Base-by-base conservation (phyloP, 164 flowering plant species). In the Nymphaea colorata region DNA sequence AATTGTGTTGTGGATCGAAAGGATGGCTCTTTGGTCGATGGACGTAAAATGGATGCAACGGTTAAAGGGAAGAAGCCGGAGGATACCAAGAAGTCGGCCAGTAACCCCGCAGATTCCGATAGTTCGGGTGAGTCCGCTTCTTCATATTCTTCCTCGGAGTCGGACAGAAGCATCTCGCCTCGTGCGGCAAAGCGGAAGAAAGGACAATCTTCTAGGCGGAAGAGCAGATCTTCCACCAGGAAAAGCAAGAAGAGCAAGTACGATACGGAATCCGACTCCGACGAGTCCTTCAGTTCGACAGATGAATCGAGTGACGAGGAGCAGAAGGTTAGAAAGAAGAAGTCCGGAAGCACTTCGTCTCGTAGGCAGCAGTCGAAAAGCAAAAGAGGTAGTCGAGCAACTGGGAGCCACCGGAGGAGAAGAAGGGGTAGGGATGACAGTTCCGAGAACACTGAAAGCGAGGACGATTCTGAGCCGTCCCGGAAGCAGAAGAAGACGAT, bases 91-190 rank as follows among this genome's bases (percentile, higher is more conserved):
- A 51, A 51, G 14, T 51, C 57, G 3, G 57, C 12, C 57, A 8
- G 71, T 42, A 72, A 66, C 7, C 69, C 79, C 16, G 79, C 75
- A 15, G 69, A 68, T n/a, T 70, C 78, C 4, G 77, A 66, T 62
- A 5, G 55, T 47, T 47, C 55, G 12, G 55, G 12, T 6, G 55
- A 12, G 55, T 47, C 3, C 57, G 14, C 57, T 10, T 25, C 36
- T 25, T 15, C 12, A 51, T 51, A 51, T 15, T 51, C 55, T 5
- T 4, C 12, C 57, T 53, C 79, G 0, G 86, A 78, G 0, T 66
- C 84, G 3, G 87, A 81, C 69, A 81, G 73, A 73, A 77, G 78
- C 2, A 47, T 70, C 47, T 75, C 76, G 43, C 78, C 75, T 76
- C 77, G 66, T 65, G 68, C 59, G 66, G 73, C 41, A 65, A 64